Evolutionary conservation across 1,284 basidiomycete genomes (phyloP).

Genomic region (Rhodotorula sp.): DNA sequence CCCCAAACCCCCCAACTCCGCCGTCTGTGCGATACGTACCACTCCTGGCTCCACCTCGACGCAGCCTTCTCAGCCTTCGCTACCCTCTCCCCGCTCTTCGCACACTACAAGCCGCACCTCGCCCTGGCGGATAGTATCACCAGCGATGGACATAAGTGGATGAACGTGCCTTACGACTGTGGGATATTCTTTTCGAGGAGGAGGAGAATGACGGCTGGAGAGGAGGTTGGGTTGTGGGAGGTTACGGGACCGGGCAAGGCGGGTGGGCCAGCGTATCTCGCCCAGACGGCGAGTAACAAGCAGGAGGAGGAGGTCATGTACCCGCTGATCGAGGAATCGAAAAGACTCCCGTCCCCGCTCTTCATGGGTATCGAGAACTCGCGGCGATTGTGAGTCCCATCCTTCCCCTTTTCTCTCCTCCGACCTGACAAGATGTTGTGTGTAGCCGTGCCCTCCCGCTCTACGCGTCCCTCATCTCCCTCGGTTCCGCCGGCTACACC

Average conservation of each 20-base stretch:
- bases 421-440: not conserved
- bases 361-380: conserved; percentile 55
- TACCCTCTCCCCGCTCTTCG: conserved; percentile 50
- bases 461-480: conserved; percentile 52
- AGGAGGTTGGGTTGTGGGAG: conserved; percentile 43
- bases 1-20: conserved; percentile 47
- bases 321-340: conserved; percentile 25
- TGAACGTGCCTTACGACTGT: conserved; percentile 55
- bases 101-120: conserved; percentile 49
- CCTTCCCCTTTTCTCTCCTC: not conserved
- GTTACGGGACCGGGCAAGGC: conserved; percentile 49
- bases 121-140: conserved; percentile 54
- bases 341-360: conserved; percentile 49
- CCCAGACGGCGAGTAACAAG: not conserved
- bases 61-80: conserved; percentile 57
- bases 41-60: conserved; percentile 56
- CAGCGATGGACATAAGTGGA: conserved; percentile 52
- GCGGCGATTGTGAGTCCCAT: conserved; percentile 48
- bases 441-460: conserved; percentile 52
- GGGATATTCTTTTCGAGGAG: conserved; percentile 54
- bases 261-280: conserved; percentile 51
- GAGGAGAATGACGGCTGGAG: not conserved
- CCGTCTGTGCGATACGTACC: conserved; percentile 50
- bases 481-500: conserved; percentile 52
- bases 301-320: not conserved